phyloP scores from a whole-genome alignment of 441 rosid genomes.

The Caryocar brasiliense region DNA sequence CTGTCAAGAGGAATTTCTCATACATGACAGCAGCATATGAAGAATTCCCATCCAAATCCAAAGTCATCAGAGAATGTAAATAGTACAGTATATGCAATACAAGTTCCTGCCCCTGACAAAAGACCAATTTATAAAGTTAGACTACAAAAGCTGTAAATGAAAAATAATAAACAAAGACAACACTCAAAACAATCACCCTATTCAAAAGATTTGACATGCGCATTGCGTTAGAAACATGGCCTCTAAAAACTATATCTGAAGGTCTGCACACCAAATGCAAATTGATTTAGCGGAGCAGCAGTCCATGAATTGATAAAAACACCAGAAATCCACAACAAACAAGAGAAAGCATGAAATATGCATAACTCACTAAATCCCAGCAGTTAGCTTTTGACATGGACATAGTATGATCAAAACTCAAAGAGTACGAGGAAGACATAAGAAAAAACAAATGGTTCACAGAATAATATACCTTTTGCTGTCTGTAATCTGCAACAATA shows the following conservation, averaged over 20 bases:
- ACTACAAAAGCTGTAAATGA: background rate
- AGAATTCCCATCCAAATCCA: conserved; percentile 40
- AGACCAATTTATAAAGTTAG: conserved; percentile 16
- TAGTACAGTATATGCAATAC: conserved; percentile 79
- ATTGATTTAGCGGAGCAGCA: no score
- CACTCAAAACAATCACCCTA: no score
- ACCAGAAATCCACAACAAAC: background rate
- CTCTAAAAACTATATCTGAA: no score
- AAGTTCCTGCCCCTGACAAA: conserved; percentile 87
- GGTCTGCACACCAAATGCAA: no score
- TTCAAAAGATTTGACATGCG: no score
- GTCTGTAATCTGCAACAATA: conserved; percentile 60
- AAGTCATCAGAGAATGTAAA: conserved; percentile 54
- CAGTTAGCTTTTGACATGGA: no score
- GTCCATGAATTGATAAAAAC: no score
- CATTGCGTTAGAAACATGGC: no score
- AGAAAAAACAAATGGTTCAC: background rate
- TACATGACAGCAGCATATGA: conserved; percentile 50
- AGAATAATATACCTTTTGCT: conserved; percentile 58
- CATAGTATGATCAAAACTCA: no score
- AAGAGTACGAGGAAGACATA: background rate
- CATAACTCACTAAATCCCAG: background rate
- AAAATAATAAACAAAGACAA: no score
- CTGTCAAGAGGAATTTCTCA: conserved; percentile 74
- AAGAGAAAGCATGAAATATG: background rate